phyloP scores from a whole-genome alignment of 129 eudicot species.

The Dittrichia graveolens region DNA sequence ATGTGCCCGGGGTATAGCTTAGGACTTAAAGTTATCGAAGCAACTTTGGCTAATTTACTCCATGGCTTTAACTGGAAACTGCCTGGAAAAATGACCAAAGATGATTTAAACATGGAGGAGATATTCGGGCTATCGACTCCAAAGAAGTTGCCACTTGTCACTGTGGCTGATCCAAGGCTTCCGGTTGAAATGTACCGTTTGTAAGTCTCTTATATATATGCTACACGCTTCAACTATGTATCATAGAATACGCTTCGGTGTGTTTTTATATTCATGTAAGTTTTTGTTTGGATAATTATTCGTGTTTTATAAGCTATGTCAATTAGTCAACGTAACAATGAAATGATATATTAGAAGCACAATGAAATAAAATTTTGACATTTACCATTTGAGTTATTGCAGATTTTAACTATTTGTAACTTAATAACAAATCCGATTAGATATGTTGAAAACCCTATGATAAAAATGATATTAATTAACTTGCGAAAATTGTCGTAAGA shows the following conservation, averaged over 20 bases:
- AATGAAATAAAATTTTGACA: no score
- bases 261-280: background rate
- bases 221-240: conserved; percentile 6
- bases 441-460: no score
- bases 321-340: no score
- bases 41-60: conserved; percentile 55
- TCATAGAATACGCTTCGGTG: background rate
- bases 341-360: no score
- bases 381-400: no score
- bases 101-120: conserved; percentile 58
- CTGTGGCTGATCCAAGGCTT: conserved; percentile 49
- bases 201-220: conserved; percentile 8
- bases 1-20: conserved; percentile 52
- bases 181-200: conserved; percentile 35
- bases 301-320: no score
- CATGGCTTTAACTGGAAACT: conserved; percentile 59
- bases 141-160: conserved; percentile 46
- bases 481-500: no score
- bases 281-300: no score
- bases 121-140: conserved; percentile 59
- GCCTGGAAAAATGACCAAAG: conserved; percentile 29
- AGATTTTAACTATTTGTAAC: no score
- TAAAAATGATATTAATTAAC: no score
- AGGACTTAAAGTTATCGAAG: conserved; percentile 50
- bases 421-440: no score